phyloP scores from a whole-genome alignment of 192 early-diverging fungal genomes.

The Entomortierella chlamydospora region DNA sequence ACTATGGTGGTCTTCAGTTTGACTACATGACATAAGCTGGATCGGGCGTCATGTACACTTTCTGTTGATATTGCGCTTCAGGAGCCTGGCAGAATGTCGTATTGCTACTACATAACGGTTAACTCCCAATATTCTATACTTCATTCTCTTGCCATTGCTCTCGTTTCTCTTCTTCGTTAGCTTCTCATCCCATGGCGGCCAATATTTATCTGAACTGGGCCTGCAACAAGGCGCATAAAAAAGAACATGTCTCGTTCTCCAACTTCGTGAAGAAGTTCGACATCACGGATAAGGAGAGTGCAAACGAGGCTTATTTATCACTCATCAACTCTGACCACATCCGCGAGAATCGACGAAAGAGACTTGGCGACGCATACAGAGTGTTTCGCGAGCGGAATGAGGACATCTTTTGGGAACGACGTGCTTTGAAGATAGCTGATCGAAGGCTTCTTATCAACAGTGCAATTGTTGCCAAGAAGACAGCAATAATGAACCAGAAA shows the following conservation, averaged over 20 bases:
- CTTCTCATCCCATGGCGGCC: too few relatives aligned
- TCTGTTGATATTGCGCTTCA: constrained; percentile 17
- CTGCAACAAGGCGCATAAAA: too few relatives aligned
- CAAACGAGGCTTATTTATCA: constrained; percentile 28
- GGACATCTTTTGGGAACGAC: constrained; percentile 14
- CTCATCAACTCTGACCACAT: constrained; percentile 21
- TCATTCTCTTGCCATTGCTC: too few relatives aligned
- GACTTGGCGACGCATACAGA: constrained; percentile 17
- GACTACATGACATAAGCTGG: constrained; percentile 17
- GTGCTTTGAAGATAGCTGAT: not conserved
- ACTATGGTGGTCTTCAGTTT: constrained; percentile 14
- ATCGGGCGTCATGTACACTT: constrained; percentile 21
- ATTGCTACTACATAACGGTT: constrained; percentile 2
- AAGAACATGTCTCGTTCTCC: too few relatives aligned
- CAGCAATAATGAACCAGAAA: constrained; percentile 19
- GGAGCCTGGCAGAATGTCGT: not conserved
- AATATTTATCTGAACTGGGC: too few relatives aligned
- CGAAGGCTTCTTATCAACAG: constrained; percentile 21
- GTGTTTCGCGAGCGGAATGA: constrained; percentile 17
- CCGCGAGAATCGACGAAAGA: constrained; percentile 19
- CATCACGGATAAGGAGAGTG: constrained; percentile 16
- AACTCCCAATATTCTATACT: not conserved
- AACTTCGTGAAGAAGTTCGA: constrained; percentile 29
- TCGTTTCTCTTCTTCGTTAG: too few relatives aligned
- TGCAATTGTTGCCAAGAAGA: constrained; percentile 23